phyloP scores from a whole-genome alignment of 2,329 filamentous ascomycete species.

The Colletotrichum godetiae region DNA sequence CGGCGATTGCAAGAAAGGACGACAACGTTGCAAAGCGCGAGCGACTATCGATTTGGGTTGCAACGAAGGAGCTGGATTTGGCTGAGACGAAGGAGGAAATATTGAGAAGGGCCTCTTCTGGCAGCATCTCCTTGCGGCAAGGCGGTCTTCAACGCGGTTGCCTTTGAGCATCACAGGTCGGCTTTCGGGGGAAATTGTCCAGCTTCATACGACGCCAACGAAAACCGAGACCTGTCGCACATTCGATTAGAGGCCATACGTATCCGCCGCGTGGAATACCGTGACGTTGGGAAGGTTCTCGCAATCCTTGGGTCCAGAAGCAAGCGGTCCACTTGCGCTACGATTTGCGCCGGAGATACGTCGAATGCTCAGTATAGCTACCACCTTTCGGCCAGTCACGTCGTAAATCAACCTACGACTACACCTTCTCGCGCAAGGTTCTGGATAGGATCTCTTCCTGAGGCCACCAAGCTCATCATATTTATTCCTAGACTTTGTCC shows the following conservation, averaged over 20 bases:
- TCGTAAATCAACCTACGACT: not conserved
- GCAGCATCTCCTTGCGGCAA: not conserved
- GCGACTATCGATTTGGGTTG: not conserved
- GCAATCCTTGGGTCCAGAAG: not conserved
- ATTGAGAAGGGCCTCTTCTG: not conserved
- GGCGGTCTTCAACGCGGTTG: not conserved
- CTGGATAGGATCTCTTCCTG: not conserved
- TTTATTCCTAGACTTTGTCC: not conserved
- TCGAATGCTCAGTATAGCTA: not conserved
- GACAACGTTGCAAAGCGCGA: not conserved
- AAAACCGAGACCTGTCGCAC: not conserved
- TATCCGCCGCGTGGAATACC: not conserved
- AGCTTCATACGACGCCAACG: not conserved
- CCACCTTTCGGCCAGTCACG: not conserved
- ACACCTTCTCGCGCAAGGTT: not conserved
- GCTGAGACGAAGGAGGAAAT: not conserved
- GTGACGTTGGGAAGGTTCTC: not conserved
- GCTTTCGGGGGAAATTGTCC: no score
- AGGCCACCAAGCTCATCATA: no score
- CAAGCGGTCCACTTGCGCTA: not conserved
- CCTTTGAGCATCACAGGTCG: not conserved
- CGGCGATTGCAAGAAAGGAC: not conserved
- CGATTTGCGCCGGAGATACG: not conserved
- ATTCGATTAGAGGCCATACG: not conserved
- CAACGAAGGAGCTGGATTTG: not conserved